phyloP scores from a whole-genome alignment of 495 filamentous ascomycete genomes.

The Xylaria castorea region DNA sequence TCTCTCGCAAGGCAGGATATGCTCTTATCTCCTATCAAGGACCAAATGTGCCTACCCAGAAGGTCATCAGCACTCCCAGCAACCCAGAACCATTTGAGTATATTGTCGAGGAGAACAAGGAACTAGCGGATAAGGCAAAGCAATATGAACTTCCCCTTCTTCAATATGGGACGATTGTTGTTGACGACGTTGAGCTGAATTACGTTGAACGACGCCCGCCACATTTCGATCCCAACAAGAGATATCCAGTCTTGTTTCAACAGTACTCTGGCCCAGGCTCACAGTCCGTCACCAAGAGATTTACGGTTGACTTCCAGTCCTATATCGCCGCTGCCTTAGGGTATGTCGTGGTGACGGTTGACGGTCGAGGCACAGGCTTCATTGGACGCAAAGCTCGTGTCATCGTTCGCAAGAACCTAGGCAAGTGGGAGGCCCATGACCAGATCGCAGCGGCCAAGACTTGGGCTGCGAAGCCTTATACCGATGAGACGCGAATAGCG shows the following conservation, averaged over 20 bases:
- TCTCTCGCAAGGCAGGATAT: conserved; percentile 82
- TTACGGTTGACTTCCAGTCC: conserved; percentile 86
- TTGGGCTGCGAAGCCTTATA: conserved; percentile 82
- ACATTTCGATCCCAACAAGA: conserved; percentile 83
- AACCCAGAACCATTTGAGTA: conserved; percentile 68
- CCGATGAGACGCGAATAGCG: conserved; percentile 80
- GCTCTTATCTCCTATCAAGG: conserved; percentile 82
- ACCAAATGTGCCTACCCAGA: conserved; percentile 89
- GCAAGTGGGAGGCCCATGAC: conserved; percentile 83
- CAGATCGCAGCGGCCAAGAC: conserved; percentile 91
- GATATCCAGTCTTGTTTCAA: conserved; percentile 93
- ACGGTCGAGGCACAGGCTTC: conserved; percentile 91
- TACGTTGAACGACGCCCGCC: conserved; percentile 89
- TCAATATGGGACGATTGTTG: conserved; percentile 82
- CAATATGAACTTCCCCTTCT: conserved; percentile 84
- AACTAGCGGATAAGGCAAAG: conserved; percentile 69
- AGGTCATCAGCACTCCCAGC: conserved; percentile 82
- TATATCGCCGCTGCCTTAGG: conserved; percentile 85
- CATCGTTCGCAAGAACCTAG: conserved; percentile 82
- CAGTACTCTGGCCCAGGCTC: conserved; percentile 92
- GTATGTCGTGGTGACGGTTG: conserved; percentile 96
- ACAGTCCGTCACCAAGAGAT: conserved; percentile 82
- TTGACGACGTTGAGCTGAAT: conserved; percentile 74
- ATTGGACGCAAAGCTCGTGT: conserved; percentile 85
- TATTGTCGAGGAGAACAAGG: conserved; percentile 77